Base-by-base conservation (phyloP, 495 filamentous ascomycete genomes). In the Penicillium coffeae region DNA sequence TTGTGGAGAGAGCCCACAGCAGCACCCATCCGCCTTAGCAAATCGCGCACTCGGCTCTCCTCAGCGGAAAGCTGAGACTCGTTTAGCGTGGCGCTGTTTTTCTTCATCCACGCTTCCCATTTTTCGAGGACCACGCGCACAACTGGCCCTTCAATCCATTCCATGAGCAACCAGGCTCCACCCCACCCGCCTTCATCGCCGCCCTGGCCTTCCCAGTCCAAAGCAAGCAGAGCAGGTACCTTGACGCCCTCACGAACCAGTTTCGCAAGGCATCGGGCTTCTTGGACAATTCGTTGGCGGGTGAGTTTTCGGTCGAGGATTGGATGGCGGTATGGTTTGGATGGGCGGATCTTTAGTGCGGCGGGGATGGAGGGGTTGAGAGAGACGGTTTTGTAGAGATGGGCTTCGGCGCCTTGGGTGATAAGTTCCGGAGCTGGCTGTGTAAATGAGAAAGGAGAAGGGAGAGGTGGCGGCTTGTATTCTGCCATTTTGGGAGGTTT, bases 321-420 rank as follows among this genome's bases (percentile, higher is more conserved):
- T 15, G 92, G 90, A 64, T 98, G 94, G 0, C 93, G 85, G 76
- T 94, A 98, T 19, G 87, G 79, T 69, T 98, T 98, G 20, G 86
- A 76, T 4, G 94, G 93, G 10, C 93, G 90, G 78, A 94, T 83
- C 72, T 98, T 98, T 48, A 97, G 84, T 0, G 90, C 89, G 58
- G 83, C 87, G 12, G 86, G 82, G 38, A 79, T 77, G 48, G 69
- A 54, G 47, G 88, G 80, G 12, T 75, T 59, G 56, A 95, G 87
- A 72, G 88, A 90, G 54, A 79, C 82, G 8, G 91, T 92, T 56
- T 80, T 80, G 86, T 91, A 97, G 63, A 98, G 77, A 59, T 90
- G 88, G 38, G 87, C 89, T 80, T 98, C 93, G 66, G 93, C 93
- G 72, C 93, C 93, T 77, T 96, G 93, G 32, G 85, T 81, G 49